phyloP scores from a whole-genome alignment of 2,329 filamentous ascomycete genomes.

The Lojkania enalia region DNA sequence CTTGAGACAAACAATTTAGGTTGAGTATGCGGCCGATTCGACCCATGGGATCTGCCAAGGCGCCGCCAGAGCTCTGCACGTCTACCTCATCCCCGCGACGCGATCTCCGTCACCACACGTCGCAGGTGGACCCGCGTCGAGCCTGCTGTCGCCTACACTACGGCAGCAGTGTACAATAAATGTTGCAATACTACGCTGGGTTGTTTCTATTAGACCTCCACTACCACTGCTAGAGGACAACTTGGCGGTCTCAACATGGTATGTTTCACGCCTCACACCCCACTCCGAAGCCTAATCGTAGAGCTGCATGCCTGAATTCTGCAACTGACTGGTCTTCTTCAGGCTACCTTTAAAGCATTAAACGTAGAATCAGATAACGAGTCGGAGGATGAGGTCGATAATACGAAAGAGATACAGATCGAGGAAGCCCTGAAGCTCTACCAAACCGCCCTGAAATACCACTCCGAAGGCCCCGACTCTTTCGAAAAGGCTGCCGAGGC shows the following conservation, averaged over 20 bases:
- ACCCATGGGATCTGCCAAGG: slow-evolving; percentile 1
- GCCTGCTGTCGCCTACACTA: no score
- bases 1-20: slow-evolving; percentile 7
- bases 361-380: slow-evolving; percentile 94
- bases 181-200: not conserved
- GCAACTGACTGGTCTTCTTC: not conserved
- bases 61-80: not conserved
- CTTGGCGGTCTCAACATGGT: slow-evolving; percentile 23
- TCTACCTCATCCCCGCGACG: slow-evolving; percentile 3
- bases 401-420: slow-evolving; percentile 94
- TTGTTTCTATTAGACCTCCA: slow-evolving; percentile 8
- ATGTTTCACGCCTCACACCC: slow-evolving; percentile 15
- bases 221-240: slow-evolving; percentile 5
- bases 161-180: no score
- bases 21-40: not conserved
- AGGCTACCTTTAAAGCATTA: slow-evolving; percentile 75
- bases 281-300: not conserved
- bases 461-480: slow-evolving; percentile 79
- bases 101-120: not conserved
- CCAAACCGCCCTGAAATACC: slow-evolving; percentile 85
- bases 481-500: slow-evolving; percentile 78
- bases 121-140: no score
- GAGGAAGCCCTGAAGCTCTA: slow-evolving; percentile 96
- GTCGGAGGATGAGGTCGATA: slow-evolving; percentile 87
- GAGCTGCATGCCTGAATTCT: not conserved